A percentile compares a stretch with the other conserved stretches of the same genome.
Conservation (phyloP, 805 yeast genomes). For the Wickerhamiella kazuoi region DNA sequence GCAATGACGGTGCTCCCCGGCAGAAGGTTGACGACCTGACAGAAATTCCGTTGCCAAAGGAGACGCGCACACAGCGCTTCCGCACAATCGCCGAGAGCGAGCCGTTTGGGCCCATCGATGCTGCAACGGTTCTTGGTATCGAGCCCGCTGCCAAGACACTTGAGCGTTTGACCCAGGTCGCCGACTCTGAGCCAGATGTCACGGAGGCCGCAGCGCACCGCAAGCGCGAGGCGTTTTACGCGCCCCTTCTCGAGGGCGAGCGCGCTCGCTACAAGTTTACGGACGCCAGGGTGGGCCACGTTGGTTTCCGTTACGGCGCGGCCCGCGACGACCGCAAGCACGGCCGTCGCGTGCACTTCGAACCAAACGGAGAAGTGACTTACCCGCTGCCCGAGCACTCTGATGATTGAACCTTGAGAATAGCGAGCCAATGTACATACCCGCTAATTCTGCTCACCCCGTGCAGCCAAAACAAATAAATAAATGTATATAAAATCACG, state of each 20-base stretch:
- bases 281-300: constrained; percentile 60
- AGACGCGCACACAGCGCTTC: constrained; percentile 66
- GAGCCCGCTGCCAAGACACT: constrained; percentile 78
- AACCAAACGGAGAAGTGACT: constrained; percentile 12
- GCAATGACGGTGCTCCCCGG: constrained; percentile 16
- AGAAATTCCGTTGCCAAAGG: constrained; percentile 84
- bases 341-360: constrained; percentile 33
- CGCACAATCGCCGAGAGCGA: constrained; percentile 83
- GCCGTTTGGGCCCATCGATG: constrained; percentile 91
- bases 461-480: too few species aligned
- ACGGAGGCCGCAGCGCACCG: constrained; percentile 11
- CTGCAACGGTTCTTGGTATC: constrained; percentile 64
- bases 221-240: constrained; percentile 26
- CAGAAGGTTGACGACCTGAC: constrained; percentile 55
- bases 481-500: too few species aligned
- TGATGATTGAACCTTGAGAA: too few species aligned
- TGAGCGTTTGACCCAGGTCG: constrained; percentile 30
- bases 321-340: constrained; percentile 75
- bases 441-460: too few species aligned
- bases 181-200: constrained; percentile 19
- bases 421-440: too few species aligned
- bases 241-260: constrained; percentile 51
- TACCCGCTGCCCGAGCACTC: constrained; percentile 16
- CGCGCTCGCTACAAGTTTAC: constrained; percentile 56
- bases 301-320: constrained; percentile 86